These are phyloP conservation scores for Clavispora phyllophila DNA, from an alignment of 805 yeast species.

Conservation along the genomic window DNA sequence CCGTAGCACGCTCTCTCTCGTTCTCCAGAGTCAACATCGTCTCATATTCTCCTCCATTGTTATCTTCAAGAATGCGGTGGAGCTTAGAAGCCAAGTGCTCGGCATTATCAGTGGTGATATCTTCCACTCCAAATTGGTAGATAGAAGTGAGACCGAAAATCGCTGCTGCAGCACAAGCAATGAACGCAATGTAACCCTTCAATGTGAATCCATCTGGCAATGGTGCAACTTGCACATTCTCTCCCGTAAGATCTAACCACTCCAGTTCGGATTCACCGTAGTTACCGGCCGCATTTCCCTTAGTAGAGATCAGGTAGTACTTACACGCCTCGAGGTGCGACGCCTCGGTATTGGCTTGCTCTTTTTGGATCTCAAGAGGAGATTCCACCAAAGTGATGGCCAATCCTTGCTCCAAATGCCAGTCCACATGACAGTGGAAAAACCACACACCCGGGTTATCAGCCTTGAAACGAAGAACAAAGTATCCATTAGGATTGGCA, in stretches of 20 bases:
- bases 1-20: background rate
- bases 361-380: conserved; percentile 45
- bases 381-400: conserved; percentile 71
- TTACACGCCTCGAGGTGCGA: conserved; percentile 49
- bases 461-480: conserved; percentile 69
- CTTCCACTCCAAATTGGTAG: conserved; percentile 61
- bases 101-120: conserved; percentile 47
- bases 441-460: conserved; percentile 93
- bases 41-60: conserved; percentile 16
- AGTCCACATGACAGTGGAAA: conserved; percentile 87
- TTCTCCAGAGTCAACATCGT: conserved; percentile 7
- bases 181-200: conserved; percentile 64
- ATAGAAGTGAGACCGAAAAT: conserved; percentile 58
- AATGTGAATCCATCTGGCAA: conserved; percentile 67
- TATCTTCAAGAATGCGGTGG: conserved; percentile 24
- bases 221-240: conserved; percentile 53
- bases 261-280: conserved; percentile 41
- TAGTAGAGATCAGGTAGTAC: conserved; percentile 38
- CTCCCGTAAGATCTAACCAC: conserved; percentile 57
- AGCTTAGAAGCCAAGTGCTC: conserved; percentile 35
- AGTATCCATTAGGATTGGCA: conserved; percentile 62
- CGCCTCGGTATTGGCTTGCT: conserved; percentile 30
- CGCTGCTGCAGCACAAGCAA: conserved; percentile 50
- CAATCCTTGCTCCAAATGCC: conserved; percentile 80
- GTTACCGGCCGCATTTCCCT: conserved; percentile 68